Base-by-base conservation (phyloP, 2,329 filamentous ascomycete species). In the Fusarium nygamai region DNA sequence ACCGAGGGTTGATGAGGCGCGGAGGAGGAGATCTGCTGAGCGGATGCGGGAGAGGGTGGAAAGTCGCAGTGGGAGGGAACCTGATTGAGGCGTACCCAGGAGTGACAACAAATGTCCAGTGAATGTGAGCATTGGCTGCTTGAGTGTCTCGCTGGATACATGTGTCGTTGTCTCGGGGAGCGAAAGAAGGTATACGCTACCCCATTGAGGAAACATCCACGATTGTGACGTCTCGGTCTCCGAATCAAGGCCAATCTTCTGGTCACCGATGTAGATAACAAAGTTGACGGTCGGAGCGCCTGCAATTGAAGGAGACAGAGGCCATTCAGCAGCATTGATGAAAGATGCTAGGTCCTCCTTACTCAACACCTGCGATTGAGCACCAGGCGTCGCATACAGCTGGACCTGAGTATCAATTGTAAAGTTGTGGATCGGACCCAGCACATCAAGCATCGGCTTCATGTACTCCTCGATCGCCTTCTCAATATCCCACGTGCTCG, bases 311-410 rank as follows among this genome's bases (percentile, higher is more conserved):
- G 96, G 96, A 71, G 93, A 97, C 6, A 99, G 84, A 1, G 96
- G 96, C 96, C 96, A 99, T 84, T 99, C 96, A 5, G 96, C 96
- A 6, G 96, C 95, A 79, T 99, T 99, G 83, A 99, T 95, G 80
- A 99, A 99, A 3, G 94, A 95, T 43, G 94, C 94, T 3, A 99
- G 87, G 78, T 98, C 95, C 76, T 97, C 93, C 80, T 94, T 95
- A 78, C 90, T 91, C 41, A 99, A 85, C 0, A 92, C 88, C 31
- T 91, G 84, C 22, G 87, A 87, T 77, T 89, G 87, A 3, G 90
- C 88, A n/a, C 91, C 89, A 0, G 90, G 89, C 4, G 86, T 85
- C n/a, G 96, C 96, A 80, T 98, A 98, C 0, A 98, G 88, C 83
- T 99, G 96, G 6, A 99, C 93, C 83, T 99, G 96, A 0, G 95